Evolutionary conservation across 352 stramenopile genomes (phyloP), one percentile per base, ranked within the genome.

Genomic region (Phytophthora uliginosa): DNA sequence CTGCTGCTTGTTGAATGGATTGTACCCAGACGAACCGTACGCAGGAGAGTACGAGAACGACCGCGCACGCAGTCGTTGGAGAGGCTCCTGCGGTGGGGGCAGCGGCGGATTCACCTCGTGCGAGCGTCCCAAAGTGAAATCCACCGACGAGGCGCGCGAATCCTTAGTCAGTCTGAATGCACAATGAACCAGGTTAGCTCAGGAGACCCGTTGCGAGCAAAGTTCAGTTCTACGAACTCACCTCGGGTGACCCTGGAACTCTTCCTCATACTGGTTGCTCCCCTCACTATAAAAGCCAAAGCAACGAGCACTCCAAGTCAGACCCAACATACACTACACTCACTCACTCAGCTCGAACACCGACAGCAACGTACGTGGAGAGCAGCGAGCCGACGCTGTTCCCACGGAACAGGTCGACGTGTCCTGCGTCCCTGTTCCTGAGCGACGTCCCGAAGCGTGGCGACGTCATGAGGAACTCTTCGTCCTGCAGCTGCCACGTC

Each of bases 11-110:
- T 71, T 77, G 55, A 78, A 89, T 10, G 76, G 76, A 28, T 82
- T 87, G 59, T 84, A 92, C 34, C 78, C 82, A 0, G 85, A 79
- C 2, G 76, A 65, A 1, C 84, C 83, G 54, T 93, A 93, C 17
- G 68, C 74, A 33, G 82, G 74, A 3, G 88, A 93, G 62, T 93
- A 92, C 61, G 88, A 95, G 47, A 95, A 95, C 36, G 88, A 95
- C 15, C 86, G 82, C 4, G 86, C 88, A 33, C 88, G 88, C n/a
- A 93, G 57, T 13, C 86, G 84, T 71, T 93, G 84, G 10, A 90
- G 64, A 15, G 85, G 83, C 40, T 95, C 86, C 50, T 89, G 80
- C 2, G 82, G 71, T 20, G 85, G 88, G n/a, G 88, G 88, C 7
- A 95, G 65, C 45, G 88, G 88, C 20, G 88, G 88, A 24, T 84